Conservation (phyloP, 2,329 filamentous ascomycete species). For the Microdochium nivale region DNA sequence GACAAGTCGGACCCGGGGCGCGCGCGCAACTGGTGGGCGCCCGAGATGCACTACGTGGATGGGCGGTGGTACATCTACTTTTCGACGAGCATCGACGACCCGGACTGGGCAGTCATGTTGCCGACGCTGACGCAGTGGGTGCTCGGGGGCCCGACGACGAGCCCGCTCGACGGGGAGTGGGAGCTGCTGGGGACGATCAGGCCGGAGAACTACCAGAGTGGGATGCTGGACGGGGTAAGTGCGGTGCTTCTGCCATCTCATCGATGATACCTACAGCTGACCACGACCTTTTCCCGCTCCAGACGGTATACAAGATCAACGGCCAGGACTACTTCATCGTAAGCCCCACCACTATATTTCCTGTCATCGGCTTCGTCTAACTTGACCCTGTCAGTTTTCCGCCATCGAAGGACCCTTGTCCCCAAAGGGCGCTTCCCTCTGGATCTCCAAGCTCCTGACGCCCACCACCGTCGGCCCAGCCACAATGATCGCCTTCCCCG, state of each 20-base stretch:
- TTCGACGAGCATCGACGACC: slow-evolving; percentile 6
- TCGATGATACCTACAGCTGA: neutral
- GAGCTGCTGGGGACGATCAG: slow-evolving; percentile 4
- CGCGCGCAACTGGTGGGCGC: slow-evolving; percentile 9
- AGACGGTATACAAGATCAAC: slow-evolving; percentile 1
- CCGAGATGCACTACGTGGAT: slow-evolving; percentile 9
- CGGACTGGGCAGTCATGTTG: slow-evolving; percentile 8
- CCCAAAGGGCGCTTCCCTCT: slow-evolving; percentile 10
- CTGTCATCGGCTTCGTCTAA: neutral
- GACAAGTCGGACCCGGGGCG: slow-evolving; percentile 5
- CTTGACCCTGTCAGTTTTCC: slow-evolving; percentile 5
- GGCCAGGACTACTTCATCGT: slow-evolving; percentile 2
- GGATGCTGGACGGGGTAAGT: slow-evolving; percentile 8
- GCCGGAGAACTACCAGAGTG: slow-evolving; percentile 6
- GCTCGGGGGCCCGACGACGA: slow-evolving; percentile 2
- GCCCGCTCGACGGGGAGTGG: slow-evolving; percentile 4
- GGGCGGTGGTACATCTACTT: slow-evolving; percentile 12
- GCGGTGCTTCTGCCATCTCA: neutral
- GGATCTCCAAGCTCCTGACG: slow-evolving; percentile 7
- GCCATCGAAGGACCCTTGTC: slow-evolving; percentile 6
- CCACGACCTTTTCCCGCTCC: neutral
- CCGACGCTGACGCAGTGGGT: slow-evolving; percentile 7
- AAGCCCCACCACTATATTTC: neutral
- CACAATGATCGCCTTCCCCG: slow-evolving; percentile 9
- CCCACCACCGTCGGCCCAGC: slow-evolving; percentile 5